These are phyloP conservation scores for Colletotrichum sp. DNA, from an alignment of 2,329 filamentous ascomycete genomes.

Conservation along the genomic window DNA sequence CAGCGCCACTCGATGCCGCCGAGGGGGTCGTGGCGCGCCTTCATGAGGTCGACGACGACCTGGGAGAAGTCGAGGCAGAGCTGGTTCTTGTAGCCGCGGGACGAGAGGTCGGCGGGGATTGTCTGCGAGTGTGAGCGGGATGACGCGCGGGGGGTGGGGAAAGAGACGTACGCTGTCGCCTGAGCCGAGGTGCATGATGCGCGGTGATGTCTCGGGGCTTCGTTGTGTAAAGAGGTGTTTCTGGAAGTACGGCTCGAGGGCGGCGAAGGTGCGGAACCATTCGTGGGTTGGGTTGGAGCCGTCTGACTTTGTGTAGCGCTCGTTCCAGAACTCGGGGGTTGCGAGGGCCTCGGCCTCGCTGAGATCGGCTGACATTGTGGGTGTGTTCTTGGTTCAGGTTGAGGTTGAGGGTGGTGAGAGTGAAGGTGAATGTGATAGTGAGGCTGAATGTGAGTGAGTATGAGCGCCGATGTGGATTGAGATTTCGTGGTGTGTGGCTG, in stretches of 20 bases:
- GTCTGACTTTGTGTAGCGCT: constrained; percentile 45
- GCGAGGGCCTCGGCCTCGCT: constrained; percentile 31
- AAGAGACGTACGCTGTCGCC: constrained; percentile 55
- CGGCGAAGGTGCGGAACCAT: constrained; percentile 56
- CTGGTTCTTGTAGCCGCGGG: constrained; percentile 54
- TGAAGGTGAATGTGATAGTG: neutral
- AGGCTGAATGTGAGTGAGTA: neutral
- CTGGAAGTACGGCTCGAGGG: constrained; percentile 52
- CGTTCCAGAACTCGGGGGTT: constrained; percentile 54
- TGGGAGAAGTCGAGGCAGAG: constrained; percentile 63
- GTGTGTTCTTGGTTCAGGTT: no score
- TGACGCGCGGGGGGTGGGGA: neutral
- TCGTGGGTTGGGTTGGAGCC: constrained; percentile 50
- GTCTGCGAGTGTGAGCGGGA: constrained; percentile 39
- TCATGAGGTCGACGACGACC: constrained; percentile 59
- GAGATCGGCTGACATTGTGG: neutral
- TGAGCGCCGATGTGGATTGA: neutral
- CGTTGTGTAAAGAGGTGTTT: constrained; percentile 41
- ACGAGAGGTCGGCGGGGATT: constrained; percentile 52
- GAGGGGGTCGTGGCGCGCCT: constrained; percentile 39
- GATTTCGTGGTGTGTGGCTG: neutral
- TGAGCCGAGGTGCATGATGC: constrained; percentile 61
- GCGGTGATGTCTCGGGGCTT: constrained; percentile 32
- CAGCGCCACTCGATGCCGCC: constrained; percentile 52
- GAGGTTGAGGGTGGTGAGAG: constrained; percentile 3